Base-by-base conservation (phyloP, 192 early-diverging fungal genomes). In the Chytriomyces hyalinus region DNA sequence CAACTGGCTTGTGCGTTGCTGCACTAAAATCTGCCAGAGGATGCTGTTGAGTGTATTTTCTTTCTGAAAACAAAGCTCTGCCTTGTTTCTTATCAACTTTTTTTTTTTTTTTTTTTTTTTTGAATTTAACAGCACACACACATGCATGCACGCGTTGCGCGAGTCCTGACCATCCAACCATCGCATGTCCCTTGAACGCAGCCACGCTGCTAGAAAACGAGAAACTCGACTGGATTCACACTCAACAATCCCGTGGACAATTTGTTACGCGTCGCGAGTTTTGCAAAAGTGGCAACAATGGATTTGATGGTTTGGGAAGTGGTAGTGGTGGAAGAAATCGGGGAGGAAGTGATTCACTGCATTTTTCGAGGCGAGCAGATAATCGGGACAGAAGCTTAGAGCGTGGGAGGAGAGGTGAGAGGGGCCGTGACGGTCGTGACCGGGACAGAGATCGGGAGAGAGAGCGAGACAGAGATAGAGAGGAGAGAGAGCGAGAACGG, bases 231-330 rank as follows among this genome's bases (percentile, higher is more conserved):
- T 47, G 80, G 85, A 6, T 24, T 76, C n/a, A 51, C 24, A 6
- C 76, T 81, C 5, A 64, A 75, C 17, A 77, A 78, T 60, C 65
- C 80, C 15, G 85, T 82, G 13, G 85, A 84, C 3, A 78, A 65
- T 13, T 78, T 88, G 50, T 63, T 80, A 66, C 84, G 83, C 46
- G 83, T 83, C 11, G 82, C 75, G 48, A 80, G 85, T 22, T 70
- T 84, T 2, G 85, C 85, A 71, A 85, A 87, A 63, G 85, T 85
- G 24, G 82, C 86, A 71, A 81, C 87, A 49, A 72, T 22, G 20
- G 75, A 67, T 49, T 45, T 36, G 36, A 36, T 26, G 5, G 9
- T 53, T 51, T n/a, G 3, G 64, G 48, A 6, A n/a, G 43, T 24
- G 26, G 67, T 6, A 24, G 76, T 15, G 43, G 67, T 60, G 76